Percentiles rank a stretch among this genome's conserved stretches.
Conservation (phyloP, 805 yeast species). For the Candida methanosorbosa region DNA sequence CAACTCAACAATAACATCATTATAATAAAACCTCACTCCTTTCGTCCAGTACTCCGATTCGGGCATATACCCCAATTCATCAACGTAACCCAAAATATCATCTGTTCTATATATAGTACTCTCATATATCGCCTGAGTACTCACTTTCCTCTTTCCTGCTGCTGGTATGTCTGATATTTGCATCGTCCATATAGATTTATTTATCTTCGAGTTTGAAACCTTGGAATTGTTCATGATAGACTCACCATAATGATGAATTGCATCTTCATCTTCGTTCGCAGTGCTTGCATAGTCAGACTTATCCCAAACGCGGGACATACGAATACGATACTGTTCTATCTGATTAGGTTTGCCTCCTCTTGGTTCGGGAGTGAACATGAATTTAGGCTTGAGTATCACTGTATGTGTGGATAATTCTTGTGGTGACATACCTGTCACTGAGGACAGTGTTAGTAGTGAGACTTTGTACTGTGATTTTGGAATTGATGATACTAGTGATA, state of each 20-base stretch:
- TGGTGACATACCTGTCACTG: slow-evolving; percentile 43
- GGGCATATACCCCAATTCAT: slow-evolving; percentile 62
- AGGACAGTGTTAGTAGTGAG: slow-evolving; percentile 38
- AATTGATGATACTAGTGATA: slow-evolving; percentile 37
- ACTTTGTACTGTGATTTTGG: slow-evolving; percentile 32
- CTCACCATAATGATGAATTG: slow-evolving; percentile 7
- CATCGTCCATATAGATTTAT: slow-evolving; percentile 45
- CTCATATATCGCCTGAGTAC: slow-evolving; percentile 61
- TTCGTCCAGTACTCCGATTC: slow-evolving; percentile 52
- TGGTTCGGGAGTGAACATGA: slow-evolving; percentile 39
- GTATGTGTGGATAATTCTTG: slow-evolving; percentile 39
- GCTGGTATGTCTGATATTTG: slow-evolving; percentile 67
- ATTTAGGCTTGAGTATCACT: slow-evolving; percentile 39
- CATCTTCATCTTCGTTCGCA: background rate
- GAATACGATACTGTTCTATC: slow-evolving; percentile 45
- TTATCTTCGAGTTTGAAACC: slow-evolving; percentile 7
- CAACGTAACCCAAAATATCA: slow-evolving; percentile 38
- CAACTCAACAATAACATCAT: slow-evolving; percentile 52
- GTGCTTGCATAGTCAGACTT: background rate
- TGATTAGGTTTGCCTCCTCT: slow-evolving; percentile 50
- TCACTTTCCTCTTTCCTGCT: slow-evolving; percentile 59
- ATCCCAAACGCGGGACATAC: slow-evolving; percentile 39
- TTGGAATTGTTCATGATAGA: slow-evolving; percentile 10
- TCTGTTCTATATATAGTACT: slow-evolving; percentile 41
- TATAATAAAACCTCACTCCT: slow-evolving; percentile 56